Percentiles rank a stretch among this genome's conserved stretches.
These are phyloP conservation scores for Monascus ruber DNA, from an alignment of 2,329 filamentous ascomycete genomes.

Conservation along the genomic window DNA sequence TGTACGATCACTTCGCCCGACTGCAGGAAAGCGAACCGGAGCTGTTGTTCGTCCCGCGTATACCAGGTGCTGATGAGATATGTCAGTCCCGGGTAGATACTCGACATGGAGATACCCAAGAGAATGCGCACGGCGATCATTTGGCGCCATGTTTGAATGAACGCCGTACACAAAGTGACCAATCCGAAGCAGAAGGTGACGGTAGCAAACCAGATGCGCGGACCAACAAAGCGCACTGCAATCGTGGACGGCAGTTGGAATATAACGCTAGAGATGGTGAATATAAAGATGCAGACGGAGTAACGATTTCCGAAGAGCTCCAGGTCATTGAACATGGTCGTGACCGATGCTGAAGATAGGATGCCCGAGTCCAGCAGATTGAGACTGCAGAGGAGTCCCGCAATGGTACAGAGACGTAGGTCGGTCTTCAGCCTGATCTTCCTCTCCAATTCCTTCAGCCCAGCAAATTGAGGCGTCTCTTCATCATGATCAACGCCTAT, in stretches of 20 bases:
- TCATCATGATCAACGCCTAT: too few relatives aligned
- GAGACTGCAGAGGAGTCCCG: constrained; percentile 57
- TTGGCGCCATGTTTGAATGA: constrained; percentile 55
- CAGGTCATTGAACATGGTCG: constrained; percentile 54
- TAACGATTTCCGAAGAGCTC: constrained; percentile 54
- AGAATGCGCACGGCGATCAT: constrained; percentile 58
- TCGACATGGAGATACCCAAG: constrained; percentile 51
- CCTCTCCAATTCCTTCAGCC: constrained; percentile 23
- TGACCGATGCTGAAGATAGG: constrained; percentile 58
- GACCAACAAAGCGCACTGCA: constrained; percentile 53
- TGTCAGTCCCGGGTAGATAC: constrained; percentile 34
- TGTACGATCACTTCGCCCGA: constrained; percentile 54
- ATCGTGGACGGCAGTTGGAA: constrained; percentile 60
- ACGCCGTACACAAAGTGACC: constrained; percentile 58
- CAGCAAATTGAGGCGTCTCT: too few relatives aligned
- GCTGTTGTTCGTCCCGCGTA: constrained; percentile 52
- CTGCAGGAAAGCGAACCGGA: constrained; percentile 54
- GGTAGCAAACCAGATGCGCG: constrained; percentile 49
- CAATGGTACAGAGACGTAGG: constrained; percentile 57
- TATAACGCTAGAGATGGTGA: constrained; percentile 55
- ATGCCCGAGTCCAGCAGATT: constrained; percentile 61
- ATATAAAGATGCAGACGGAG: constrained; percentile 61
- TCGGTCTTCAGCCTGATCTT: constrained; percentile 53
- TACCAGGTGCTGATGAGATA: constrained; percentile 48
- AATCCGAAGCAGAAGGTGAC: constrained; percentile 52